Conservation (phyloP, 345 rosid species). For the Linum trigynum region DNA sequence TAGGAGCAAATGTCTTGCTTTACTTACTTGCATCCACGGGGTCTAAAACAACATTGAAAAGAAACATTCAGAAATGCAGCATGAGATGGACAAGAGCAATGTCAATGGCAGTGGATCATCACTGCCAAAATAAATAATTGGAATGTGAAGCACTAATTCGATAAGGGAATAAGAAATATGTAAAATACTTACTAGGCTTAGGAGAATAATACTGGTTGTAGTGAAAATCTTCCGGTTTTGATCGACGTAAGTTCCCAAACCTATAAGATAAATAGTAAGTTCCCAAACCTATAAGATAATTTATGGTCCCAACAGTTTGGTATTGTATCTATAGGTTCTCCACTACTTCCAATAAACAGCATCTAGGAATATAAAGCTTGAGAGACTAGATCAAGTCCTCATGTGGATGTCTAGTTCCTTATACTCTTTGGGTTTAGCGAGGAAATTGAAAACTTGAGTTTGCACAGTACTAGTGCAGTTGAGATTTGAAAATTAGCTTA, state of each 20-base stretch:
- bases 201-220: constrained; percentile 14
- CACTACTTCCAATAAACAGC: background rate
- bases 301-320: background rate
- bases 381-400: background rate
- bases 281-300: background rate
- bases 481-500: background rate
- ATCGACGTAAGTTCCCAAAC: constrained; percentile 18
- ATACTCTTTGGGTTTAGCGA: background rate
- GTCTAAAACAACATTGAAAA: constrained; percentile 5
- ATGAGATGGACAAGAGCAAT: background rate
- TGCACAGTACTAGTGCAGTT: background rate
- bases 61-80: background rate
- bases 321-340: no score
- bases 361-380: background rate
- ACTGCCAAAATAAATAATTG: background rate
- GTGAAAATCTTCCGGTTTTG: constrained; percentile 13
- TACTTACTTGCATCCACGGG: constrained; percentile 32
- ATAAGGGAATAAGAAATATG: background rate
- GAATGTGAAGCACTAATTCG: background rate
- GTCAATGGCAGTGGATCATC: background rate
- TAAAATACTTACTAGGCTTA: constrained; percentile 14
- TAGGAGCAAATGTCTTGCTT: constrained; percentile 19
- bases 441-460: background rate
- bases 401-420: background rate
- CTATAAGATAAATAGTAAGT: constrained; percentile 8